Evolutionary conservation across 192 early-diverging fungal species (phyloP).

Genomic region (Coemansia sp.): DNA sequence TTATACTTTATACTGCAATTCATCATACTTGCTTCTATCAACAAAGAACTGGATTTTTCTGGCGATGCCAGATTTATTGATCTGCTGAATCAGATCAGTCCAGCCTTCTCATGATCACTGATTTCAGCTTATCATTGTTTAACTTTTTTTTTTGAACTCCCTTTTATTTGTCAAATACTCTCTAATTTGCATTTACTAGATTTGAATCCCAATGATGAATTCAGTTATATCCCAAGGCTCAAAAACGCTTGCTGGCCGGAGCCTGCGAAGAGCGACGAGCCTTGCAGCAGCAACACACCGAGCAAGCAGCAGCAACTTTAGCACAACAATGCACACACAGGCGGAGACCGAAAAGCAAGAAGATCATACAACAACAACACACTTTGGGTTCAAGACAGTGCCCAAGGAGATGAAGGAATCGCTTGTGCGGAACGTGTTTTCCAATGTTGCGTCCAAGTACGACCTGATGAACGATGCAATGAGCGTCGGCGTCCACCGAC

Average conservation of each 20-base stretch:
- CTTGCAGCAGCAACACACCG: not conserved
- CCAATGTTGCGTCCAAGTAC: constrained; percentile 93
- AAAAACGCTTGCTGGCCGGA: not conserved
- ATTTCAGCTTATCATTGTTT: too few relatives aligned
- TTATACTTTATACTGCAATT: too few relatives aligned
- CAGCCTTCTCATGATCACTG: too few relatives aligned
- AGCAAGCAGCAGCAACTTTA: not conserved
- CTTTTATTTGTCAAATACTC: too few relatives aligned
- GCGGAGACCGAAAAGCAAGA: not conserved
- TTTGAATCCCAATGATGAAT: not conserved
- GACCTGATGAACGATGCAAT: constrained; percentile 99
- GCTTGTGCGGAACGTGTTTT: constrained; percentile 87
- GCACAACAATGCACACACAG: not conserved
- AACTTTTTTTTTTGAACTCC: too few relatives aligned
- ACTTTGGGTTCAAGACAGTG: constrained; percentile 95
- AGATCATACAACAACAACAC: constrained; percentile 56
- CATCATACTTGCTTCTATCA: too few relatives aligned
- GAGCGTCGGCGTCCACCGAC: constrained; percentile 88
- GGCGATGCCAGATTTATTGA: too few relatives aligned
- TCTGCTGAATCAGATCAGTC: too few relatives aligned
- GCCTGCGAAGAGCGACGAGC: not conserved
- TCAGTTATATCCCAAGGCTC: not conserved
- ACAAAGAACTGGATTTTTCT: too few relatives aligned
- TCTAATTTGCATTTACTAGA: too few relatives aligned
- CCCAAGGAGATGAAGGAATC: constrained; percentile 82